Conservation (phyloP, 1,284 basidiomycete species). For the Coniferiporia weirii region DNA sequence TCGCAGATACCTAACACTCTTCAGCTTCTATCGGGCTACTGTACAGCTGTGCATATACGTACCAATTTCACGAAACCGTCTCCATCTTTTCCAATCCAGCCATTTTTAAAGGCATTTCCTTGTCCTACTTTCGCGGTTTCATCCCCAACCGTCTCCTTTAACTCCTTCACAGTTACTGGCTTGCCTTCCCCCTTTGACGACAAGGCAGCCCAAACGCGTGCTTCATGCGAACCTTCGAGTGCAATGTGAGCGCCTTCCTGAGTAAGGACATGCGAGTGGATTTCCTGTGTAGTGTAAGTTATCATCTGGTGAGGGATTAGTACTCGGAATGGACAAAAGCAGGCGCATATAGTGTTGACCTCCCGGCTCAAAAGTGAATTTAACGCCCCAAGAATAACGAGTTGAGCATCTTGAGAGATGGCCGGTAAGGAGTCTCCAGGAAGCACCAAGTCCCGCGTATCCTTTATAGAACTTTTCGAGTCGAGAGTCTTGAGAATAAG, state of each 20-base stretch:
- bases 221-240: constrained; percentile 87
- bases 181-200: constrained; percentile 64
- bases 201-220: constrained; percentile 83
- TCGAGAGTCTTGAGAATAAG: constrained; percentile 73
- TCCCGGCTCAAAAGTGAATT: constrained; percentile 86
- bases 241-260: constrained; percentile 80
- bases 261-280: constrained; percentile 68
- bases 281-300: constrained; percentile 74
- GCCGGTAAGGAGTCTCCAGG: constrained; percentile 59
- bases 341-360: constrained; percentile 40
- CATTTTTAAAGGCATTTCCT: constrained; percentile 93
- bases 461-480: constrained; percentile 52
- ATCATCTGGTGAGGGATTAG: constrained; percentile 63
- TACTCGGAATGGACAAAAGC: neutral
- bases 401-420: constrained; percentile 69
- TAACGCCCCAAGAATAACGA: constrained; percentile 78
- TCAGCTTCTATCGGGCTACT: constrained; percentile 10
- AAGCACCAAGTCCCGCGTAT: constrained; percentile 69
- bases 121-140: constrained; percentile 90
- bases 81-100: constrained; percentile 93
- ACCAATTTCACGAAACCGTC: constrained; percentile 80
- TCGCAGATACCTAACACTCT: constrained; percentile 45
- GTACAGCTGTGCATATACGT: neutral
- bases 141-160: constrained; percentile 75
- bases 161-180: constrained; percentile 59